Conservation (phyloP, 2,329 filamentous ascomycete genomes). For the Tolypocladium nubicola region DNA sequence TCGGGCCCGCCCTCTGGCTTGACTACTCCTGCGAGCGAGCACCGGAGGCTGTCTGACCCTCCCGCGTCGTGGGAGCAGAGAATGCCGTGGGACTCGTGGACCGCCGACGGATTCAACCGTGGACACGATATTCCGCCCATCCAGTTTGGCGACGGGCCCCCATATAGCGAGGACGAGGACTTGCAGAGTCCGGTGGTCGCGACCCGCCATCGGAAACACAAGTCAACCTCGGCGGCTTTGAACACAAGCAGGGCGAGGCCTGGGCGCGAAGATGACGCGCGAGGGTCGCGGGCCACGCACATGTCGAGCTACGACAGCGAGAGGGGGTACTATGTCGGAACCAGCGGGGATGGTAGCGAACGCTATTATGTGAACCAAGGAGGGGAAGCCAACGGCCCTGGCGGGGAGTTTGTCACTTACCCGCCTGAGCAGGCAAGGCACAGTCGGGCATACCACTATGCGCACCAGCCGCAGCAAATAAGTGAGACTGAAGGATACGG, state of each 20-base stretch:
- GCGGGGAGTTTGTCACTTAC: constrained; percentile 74
- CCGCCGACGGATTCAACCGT: constrained; percentile 42
- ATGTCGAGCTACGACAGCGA: constrained; percentile 45
- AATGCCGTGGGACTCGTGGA: constrained; percentile 48
- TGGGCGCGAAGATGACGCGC: constrained; percentile 30
- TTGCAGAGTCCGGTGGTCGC: constrained; percentile 84
- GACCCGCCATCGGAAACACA: constrained; percentile 77
- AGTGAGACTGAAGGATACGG: constrained; percentile 43
- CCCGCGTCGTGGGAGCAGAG: constrained; percentile 64
- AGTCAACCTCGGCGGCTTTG: constrained; percentile 48
- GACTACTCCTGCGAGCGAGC: constrained; percentile 77
- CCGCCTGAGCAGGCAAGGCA: constrained; percentile 53
- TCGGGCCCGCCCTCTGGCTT: constrained; percentile 61
- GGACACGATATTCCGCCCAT: constrained; percentile 70
- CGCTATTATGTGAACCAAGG: constrained; percentile 64
- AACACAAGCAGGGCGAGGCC: constrained; percentile 32
- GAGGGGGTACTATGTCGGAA: constrained; percentile 56
- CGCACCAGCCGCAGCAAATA: constrained; percentile 34
- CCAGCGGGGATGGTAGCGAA: constrained; percentile 60
- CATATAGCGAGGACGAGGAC: constrained; percentile 93
- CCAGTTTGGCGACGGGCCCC: constrained; percentile 77
- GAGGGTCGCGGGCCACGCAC: constrained; percentile 31
- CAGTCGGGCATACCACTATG: constrained; percentile 33
- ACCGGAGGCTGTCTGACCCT: constrained; percentile 74
- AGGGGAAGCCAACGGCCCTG: constrained; percentile 62